phyloP scores from a whole-genome alignment of 192 early-diverging fungal genomes.

The Fimicolochytrium jonesii region DNA sequence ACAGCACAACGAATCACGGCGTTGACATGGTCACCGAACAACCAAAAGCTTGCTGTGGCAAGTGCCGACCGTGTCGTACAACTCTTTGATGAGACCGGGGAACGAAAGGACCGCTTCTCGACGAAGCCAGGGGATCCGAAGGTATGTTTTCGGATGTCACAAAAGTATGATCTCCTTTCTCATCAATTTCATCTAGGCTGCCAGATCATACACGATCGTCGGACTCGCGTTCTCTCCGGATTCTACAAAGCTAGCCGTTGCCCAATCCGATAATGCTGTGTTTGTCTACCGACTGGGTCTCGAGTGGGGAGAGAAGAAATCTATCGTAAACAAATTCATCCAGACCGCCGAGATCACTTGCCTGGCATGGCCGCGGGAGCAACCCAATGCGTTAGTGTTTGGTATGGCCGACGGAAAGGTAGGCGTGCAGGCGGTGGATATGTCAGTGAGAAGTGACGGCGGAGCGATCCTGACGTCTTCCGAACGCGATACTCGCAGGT shows the following conservation, averaged over 20 bases:
- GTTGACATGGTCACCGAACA: constrained; percentile 55
- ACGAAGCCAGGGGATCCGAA: constrained; percentile 67
- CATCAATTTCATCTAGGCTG: constrained; percentile 1
- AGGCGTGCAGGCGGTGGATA: neutral
- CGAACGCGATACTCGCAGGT: too few relatives aligned
- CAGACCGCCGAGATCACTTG: constrained; percentile 60
- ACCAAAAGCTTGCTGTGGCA: constrained; percentile 58
- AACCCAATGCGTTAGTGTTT: constrained; percentile 59
- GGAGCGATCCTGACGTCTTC: too few relatives aligned
- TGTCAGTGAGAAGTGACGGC: too few relatives aligned
- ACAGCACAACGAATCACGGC: constrained; percentile 37
- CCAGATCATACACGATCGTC: constrained; percentile 45
- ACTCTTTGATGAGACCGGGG: constrained; percentile 65
- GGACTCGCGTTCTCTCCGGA: constrained; percentile 62
- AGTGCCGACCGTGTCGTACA: constrained; percentile 50
- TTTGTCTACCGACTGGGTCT: constrained; percentile 64
- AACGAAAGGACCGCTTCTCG: constrained; percentile 57
- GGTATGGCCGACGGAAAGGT: constrained; percentile 61
- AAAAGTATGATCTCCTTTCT: neutral
- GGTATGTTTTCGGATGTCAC: constrained; percentile 9
- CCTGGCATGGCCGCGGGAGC: constrained; percentile 57
- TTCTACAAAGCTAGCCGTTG: constrained; percentile 57
- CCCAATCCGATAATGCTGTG: constrained; percentile 57
- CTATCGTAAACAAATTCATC: constrained; percentile 65
- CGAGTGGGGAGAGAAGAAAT: constrained; percentile 67